These are phyloP conservation scores for Asparagopsis taxiformis DNA, from an alignment of 31 red algal species.

Conservation along the genomic window DNA sequence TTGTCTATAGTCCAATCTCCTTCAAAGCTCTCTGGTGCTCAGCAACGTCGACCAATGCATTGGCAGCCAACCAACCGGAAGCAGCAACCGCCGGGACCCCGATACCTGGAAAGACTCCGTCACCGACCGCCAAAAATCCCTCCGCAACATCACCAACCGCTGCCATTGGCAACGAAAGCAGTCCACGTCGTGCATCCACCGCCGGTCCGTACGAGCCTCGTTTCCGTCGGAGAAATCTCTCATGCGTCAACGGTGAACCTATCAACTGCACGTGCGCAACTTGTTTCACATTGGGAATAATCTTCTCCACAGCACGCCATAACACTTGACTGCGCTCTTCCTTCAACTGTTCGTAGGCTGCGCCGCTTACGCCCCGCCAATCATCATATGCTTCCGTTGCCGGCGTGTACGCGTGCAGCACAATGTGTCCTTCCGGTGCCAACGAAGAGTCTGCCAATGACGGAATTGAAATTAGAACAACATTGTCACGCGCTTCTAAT, in stretches of 20 bases:
- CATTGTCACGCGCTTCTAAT: constrained; percentile 61
- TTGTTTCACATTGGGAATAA: constrained; percentile 31
- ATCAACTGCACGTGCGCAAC: constrained; percentile 33
- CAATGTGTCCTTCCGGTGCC: constrained; percentile 53
- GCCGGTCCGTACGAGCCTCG: constrained; percentile 63
- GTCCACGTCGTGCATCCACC: constrained; percentile 28
- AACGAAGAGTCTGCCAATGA: constrained; percentile 51
- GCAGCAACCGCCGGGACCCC: constrained; percentile 78
- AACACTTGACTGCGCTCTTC: constrained; percentile 35
- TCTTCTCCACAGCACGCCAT: constrained; percentile 54
- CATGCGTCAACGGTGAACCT: constrained; percentile 71
- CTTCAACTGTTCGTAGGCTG: constrained; percentile 54
- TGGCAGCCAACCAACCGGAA: constrained; percentile 64
- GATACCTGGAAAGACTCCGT: constrained; percentile 76
- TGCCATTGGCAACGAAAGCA: constrained; percentile 42
- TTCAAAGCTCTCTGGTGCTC: constrained; percentile 35
- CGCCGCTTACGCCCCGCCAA: constrained; percentile 40
- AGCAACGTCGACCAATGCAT: constrained; percentile 32
- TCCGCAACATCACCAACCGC: constrained; percentile 11
- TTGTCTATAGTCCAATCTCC: constrained; percentile 35
- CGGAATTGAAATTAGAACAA: constrained; percentile 70
- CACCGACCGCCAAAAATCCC: constrained; percentile 51
- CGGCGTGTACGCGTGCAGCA: constrained; percentile 87
- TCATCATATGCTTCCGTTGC: constrained; percentile 73
- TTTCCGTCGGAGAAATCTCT: constrained; percentile 43